Percentiles rank a stretch among this genome's conserved stretches.
Evolutionary conservation across 192 early-diverging fungal species (phyloP).

Genomic region (Phlyctochytrium bullatum): DNA sequence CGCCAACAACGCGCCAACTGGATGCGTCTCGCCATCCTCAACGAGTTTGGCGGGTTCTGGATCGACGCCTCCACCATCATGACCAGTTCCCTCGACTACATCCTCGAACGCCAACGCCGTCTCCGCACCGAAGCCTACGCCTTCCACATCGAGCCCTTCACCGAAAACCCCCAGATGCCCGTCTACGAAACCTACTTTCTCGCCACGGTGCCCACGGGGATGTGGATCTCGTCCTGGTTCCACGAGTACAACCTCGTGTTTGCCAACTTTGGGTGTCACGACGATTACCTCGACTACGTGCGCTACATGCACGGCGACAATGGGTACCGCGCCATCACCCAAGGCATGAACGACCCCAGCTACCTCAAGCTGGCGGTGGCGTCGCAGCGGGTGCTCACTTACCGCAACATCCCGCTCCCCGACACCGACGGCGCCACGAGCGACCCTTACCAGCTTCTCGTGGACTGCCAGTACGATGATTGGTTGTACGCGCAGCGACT

Average conservation of each 20-base stretch:
- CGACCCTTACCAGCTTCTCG: background rate
- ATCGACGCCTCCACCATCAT: constrained; percentile 5
- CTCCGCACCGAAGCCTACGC: background rate
- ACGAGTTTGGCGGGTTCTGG: background rate
- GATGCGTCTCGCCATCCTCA: constrained; percentile 1
- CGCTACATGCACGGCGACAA: background rate
- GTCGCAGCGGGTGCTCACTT: background rate
- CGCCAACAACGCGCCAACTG: constrained; percentile 2
- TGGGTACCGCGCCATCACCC: background rate
- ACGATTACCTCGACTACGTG: background rate
- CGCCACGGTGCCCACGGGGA: background rate
- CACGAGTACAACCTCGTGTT: constrained; percentile 3
- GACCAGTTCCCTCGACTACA: background rate
- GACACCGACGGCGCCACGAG: background rate
- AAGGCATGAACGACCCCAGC: background rate
- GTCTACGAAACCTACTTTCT: constrained; percentile 3
- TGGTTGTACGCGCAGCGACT: background rate
- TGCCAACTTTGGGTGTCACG: background rate
- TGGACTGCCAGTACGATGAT: background rate
- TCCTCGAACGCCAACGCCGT: background rate
- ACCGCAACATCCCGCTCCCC: background rate
- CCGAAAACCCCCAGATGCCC: background rate
- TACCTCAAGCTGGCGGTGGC: background rate
- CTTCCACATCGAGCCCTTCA: background rate
- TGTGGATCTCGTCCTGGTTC: background rate